phyloP scores from a whole-genome alignment of 2,329 filamentous ascomycete genomes.

The Colletotrichum camelliae region DNA sequence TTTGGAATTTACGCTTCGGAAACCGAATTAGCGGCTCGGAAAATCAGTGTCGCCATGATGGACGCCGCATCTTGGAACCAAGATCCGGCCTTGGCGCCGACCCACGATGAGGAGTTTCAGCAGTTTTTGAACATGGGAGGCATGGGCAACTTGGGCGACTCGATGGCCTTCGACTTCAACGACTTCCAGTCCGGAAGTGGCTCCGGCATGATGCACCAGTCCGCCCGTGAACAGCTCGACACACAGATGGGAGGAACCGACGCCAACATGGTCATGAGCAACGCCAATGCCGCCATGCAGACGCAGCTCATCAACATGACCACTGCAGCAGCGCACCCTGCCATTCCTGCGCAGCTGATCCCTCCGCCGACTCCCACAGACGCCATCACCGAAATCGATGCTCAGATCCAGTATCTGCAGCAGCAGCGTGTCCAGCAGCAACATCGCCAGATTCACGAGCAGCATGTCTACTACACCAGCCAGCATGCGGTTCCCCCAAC shows the following conservation, averaged over 20 bases:
- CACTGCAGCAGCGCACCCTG: slow-evolving; percentile 46
- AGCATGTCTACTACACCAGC: slow-evolving; percentile 52
- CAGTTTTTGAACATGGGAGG: slow-evolving; percentile 67
- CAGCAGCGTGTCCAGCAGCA: slow-evolving; percentile 68
- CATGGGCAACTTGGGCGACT: slow-evolving; percentile 58
- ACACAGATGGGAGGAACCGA: slow-evolving; percentile 55
- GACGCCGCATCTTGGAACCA: slow-evolving; percentile 61
- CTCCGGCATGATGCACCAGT: slow-evolving; percentile 43
- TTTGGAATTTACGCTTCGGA: background rate
- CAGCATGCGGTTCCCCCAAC: slow-evolving; percentile 76
- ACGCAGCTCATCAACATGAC: slow-evolving; percentile 56
- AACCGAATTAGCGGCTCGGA: background rate
- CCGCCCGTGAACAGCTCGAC: slow-evolving; percentile 48
- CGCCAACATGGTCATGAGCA: slow-evolving; percentile 39
- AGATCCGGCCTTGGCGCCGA: slow-evolving; percentile 57
- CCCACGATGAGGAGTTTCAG: slow-evolving; percentile 66
- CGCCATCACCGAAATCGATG: slow-evolving; percentile 64
- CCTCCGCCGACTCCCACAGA: slow-evolving; percentile 53
- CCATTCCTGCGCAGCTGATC: slow-evolving; percentile 51
- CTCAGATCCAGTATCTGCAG: slow-evolving; percentile 70
- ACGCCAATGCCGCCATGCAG: slow-evolving; percentile 29
- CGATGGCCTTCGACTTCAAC: slow-evolving; percentile 65
- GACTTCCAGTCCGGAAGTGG: slow-evolving; percentile 51
- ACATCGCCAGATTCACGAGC: slow-evolving; percentile 62
- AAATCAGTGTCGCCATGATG: slow-evolving; percentile 49